These are phyloP conservation scores for Immersiella caudata DNA, from an alignment of 495 filamentous ascomycete genomes.

Conservation along the genomic window DNA sequence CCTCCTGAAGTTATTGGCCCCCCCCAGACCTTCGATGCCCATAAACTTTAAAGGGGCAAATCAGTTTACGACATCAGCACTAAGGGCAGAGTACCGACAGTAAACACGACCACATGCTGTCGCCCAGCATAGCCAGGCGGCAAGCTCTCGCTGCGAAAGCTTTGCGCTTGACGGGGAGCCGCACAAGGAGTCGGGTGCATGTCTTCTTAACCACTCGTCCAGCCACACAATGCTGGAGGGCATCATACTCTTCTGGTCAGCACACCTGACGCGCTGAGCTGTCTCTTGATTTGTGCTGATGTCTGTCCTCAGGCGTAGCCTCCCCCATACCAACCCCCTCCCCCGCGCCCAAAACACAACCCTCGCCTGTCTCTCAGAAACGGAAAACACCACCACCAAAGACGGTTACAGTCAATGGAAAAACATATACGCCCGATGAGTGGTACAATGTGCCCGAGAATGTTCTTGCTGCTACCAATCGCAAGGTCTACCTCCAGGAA, in stretches of 20 bases:
- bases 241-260: conserved; percentile 5
- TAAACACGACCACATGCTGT: neutral
- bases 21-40: neutral
- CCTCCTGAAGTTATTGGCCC: neutral
- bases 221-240: neutral
- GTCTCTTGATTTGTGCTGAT: neutral
- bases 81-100: neutral
- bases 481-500: conserved; percentile 79
- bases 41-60: neutral
- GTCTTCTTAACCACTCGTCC: neutral
- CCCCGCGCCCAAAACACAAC: neutral
- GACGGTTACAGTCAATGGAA: conserved; percentile 56
- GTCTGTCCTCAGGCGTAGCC: neutral
- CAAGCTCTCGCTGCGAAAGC: neutral
- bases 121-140: neutral
- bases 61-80: neutral
- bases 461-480: conserved; percentile 71
- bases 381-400: conserved; percentile 4
- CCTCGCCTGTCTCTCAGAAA: neutral
- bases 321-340: neutral
- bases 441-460: conserved; percentile 85
- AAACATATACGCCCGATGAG: conserved; percentile 66
- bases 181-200: neutral
- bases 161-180: neutral
- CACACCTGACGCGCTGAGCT: neutral